These are phyloP conservation scores for Ceratocystis smalleyi DNA, from an alignment of 2,329 filamentous ascomycete species.

Conservation along the genomic window DNA sequence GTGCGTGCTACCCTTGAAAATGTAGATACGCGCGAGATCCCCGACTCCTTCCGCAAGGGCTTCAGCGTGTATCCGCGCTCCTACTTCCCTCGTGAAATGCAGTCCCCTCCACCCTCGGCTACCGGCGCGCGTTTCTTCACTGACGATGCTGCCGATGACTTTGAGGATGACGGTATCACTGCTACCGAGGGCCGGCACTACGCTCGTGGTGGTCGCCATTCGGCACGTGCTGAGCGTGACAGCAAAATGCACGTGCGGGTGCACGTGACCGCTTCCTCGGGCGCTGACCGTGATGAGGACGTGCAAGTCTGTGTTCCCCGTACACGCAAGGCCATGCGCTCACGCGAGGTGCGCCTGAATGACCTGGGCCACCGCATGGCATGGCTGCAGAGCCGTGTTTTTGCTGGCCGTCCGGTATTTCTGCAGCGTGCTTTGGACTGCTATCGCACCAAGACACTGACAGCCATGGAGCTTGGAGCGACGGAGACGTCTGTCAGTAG, in stretches of 20 bases:
- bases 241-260: conserved; percentile 40
- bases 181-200: conserved; percentile 30
- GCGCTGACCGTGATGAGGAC: conserved; percentile 29
- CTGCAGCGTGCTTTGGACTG: conserved; percentile 87
- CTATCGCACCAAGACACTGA: conserved; percentile 82
- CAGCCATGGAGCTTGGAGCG: conserved; percentile 61
- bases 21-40: conserved; percentile 89
- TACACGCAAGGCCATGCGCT: conserved; percentile 52
- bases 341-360: conserved; percentile 79
- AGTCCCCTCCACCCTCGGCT: conserved; percentile 61
- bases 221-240: conserved; percentile 25
- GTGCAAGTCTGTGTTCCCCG: conserved; percentile 60
- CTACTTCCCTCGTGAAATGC: conserved; percentile 89
- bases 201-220: conserved; percentile 21
- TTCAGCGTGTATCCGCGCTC: conserved; percentile 83
- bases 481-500: conserved; percentile 61
- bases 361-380: conserved; percentile 90
- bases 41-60: conserved; percentile 80
- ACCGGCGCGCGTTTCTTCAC: conserved; percentile 61
- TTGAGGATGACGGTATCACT: conserved; percentile 34
- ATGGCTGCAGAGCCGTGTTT: conserved; percentile 87
- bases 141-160: conserved; percentile 46
- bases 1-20: conserved; percentile 87
- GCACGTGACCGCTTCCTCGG: conserved; percentile 44
- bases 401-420: conserved; percentile 73